Conservation (phyloP, 441 rosid species). For the Viola pubescens region DNA sequence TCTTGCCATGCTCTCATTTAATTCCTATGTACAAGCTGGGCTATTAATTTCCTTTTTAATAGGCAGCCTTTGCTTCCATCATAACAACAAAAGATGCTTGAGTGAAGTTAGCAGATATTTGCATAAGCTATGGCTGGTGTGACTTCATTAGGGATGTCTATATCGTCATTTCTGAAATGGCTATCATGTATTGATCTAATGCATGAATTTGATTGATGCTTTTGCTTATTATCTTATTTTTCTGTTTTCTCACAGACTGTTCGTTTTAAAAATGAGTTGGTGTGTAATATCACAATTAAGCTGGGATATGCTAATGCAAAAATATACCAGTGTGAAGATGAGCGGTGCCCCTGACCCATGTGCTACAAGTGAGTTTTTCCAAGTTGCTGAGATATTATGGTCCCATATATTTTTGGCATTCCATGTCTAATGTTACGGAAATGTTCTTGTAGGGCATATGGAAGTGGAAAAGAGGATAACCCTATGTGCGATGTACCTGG, state of each 20-base stretch:
- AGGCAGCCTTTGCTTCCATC: too few relatives aligned
- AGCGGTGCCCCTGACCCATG: conserved; percentile 82
- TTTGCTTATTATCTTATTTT: not conserved
- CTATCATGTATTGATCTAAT: not conserved
- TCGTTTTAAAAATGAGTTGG: conserved; percentile 89
- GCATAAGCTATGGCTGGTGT: too few relatives aligned
- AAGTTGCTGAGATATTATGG: not conserved
- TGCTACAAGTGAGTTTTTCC: conserved; percentile 67
- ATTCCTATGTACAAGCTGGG: too few relatives aligned
- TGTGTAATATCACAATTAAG: conserved; percentile 91
- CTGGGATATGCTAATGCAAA: conserved; percentile 98
- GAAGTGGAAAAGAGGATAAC: conserved; percentile 91
- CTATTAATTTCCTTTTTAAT: too few relatives aligned
- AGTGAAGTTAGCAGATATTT: too few relatives aligned
- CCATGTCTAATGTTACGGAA: conserved; percentile 1
- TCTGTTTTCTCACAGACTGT: conserved; percentile 53
- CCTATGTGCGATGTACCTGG: conserved; percentile 88
- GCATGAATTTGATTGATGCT: not conserved
- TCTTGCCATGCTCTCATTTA: too few relatives aligned
- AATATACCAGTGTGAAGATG: conserved; percentile 95
- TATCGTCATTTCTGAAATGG: too few relatives aligned
- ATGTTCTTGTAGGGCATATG: conserved; percentile 59
- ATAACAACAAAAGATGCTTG: too few relatives aligned
- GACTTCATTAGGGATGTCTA: too few relatives aligned
- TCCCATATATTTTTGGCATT: not conserved